phyloP scores from a whole-genome alignment of 1,284 basidiomycete genomes.

The Pseudozyma thailandica region DNA sequence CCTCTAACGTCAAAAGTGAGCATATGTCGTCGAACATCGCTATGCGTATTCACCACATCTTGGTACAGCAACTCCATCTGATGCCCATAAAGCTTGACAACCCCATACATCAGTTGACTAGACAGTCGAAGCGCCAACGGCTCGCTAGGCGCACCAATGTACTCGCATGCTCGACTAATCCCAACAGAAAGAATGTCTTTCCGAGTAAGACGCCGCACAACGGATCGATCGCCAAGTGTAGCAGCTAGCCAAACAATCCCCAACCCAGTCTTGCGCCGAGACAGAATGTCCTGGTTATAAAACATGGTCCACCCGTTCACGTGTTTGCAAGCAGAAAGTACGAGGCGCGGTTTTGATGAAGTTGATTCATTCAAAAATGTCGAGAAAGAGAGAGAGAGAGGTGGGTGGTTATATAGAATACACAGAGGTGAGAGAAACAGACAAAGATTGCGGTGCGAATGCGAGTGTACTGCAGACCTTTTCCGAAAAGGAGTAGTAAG shows the following conservation, averaged over 20 bases:
- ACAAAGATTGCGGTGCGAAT: constrained; percentile 19
- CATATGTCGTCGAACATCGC: constrained; percentile 27
- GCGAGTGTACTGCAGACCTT: constrained; percentile 19
- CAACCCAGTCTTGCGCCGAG: constrained; percentile 44
- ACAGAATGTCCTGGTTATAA: constrained; percentile 56
- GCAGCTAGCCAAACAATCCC: constrained; percentile 63
- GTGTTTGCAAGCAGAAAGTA: too few species aligned
- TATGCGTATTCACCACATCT: constrained; percentile 34
- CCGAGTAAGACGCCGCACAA: constrained; percentile 43
- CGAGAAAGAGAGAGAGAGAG: too few species aligned
- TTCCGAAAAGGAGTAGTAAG: neutral
- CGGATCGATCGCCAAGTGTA: constrained; percentile 46
- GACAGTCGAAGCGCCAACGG: constrained; percentile 58
- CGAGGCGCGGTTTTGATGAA: too few species aligned
- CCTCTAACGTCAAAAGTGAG: neutral
- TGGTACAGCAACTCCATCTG: constrained; percentile 38
- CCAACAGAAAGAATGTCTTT: constrained; percentile 46
- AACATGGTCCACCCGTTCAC: too few species aligned
- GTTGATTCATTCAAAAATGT: too few species aligned
- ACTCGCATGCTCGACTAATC: constrained; percentile 39
- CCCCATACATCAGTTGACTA: constrained; percentile 54
- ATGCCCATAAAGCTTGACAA: constrained; percentile 51
- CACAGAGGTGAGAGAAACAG: neutral
- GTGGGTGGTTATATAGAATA: neutral
- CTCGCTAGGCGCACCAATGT: constrained; percentile 33